Conservation (phyloP, 768 basidiomycete species). For the Pleurotus sapidus region DNA sequence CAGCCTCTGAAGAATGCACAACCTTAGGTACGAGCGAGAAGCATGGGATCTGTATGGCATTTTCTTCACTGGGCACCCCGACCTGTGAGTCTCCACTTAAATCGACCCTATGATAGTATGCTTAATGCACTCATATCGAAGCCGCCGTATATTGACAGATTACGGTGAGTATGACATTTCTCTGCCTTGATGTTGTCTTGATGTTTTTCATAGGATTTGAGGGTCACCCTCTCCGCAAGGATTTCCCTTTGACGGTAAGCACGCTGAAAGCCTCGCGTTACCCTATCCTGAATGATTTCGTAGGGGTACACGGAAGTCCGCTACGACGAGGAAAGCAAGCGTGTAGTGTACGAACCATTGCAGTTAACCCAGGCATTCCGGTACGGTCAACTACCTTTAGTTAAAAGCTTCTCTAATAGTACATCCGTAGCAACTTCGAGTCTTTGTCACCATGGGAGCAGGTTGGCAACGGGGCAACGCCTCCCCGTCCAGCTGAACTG, state of each 20-base stretch:
- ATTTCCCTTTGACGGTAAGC: slow-evolving; percentile 93
- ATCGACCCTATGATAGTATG: background rate
- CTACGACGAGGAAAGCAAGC: slow-evolving; percentile 96
- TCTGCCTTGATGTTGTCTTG: slow-evolving; percentile 6
- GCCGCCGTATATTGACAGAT: slow-evolving; percentile 96
- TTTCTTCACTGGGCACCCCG: slow-evolving; percentile 95
- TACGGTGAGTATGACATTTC: slow-evolving; percentile 58
- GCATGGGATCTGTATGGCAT: slow-evolving; percentile 98
- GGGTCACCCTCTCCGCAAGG: slow-evolving; percentile 95
- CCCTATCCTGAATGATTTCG: slow-evolving; percentile 4
- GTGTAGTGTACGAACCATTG: slow-evolving; percentile 95
- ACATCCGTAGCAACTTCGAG: slow-evolving; percentile 78
- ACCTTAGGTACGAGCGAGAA: slow-evolving; percentile 88
- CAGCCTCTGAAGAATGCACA: too few relatives aligned
- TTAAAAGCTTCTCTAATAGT: background rate
- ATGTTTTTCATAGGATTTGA: slow-evolving; percentile 67
- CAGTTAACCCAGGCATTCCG: slow-evolving; percentile 98
- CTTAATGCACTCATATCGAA: slow-evolving; percentile 23
- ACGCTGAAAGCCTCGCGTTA: background rate
- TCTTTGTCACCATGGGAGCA: slow-evolving; percentile 95
- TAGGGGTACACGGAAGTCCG: slow-evolving; percentile 99
- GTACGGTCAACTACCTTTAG: slow-evolving; percentile 34
- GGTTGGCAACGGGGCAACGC: slow-evolving; percentile 60
- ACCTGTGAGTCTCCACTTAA: slow-evolving; percentile 61
- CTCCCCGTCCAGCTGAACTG: slow-evolving; percentile 62